Evolutionary conservation across 331 rosid genomes (phyloP), one percentile per base, ranked within the genome.

Genomic region (Quercus tomentella): DNA sequence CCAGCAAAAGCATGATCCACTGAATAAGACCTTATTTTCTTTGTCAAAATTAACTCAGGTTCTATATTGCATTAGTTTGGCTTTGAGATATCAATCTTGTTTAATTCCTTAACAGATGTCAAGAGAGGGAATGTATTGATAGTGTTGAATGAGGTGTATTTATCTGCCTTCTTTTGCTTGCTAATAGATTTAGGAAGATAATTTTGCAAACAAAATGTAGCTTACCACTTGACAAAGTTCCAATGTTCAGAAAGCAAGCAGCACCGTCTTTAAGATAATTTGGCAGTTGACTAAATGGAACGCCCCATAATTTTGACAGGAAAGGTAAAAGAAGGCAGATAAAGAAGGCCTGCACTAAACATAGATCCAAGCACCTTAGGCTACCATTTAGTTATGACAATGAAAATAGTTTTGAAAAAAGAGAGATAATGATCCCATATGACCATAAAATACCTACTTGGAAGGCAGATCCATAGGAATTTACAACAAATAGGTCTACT

Each of bases 381-480:
- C 71, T 61, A 67, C 58, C 56, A 57, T 55, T 69, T 41, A 9
- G 45, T 77, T 41, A 56, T 7, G 68, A 23, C 54, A 35, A 35
- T 10, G 18, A 41, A 76, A 63, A 9, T 60, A 4, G 4, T 60
- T 37, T 45, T 63, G 1, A 26, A 20, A 71, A 23, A 9, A 5
- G 7, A 45, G 4, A 15, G 25, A 54, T 28, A 51, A 33, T 26
- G 56, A 72, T 60, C 20, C 18, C 67, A 82, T 71, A 74, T 41
- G 58, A 74, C 71, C 61, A 18, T 20, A 23, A 72, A 78, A 77
- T 70, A 78, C 93, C 72, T 84, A 94, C 98, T 83, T 94, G 98
- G 86, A 86, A 94, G 77, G 92, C 97, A 72, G 98, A 94, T 81
- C 98, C 98, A 16, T 85, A 92, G 20, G 98, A 92, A 87, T 92